Base-by-base conservation (phyloP, 2,329 filamentous ascomycete species). In the Teratosphaeria pseudoeucalypti region DNA sequence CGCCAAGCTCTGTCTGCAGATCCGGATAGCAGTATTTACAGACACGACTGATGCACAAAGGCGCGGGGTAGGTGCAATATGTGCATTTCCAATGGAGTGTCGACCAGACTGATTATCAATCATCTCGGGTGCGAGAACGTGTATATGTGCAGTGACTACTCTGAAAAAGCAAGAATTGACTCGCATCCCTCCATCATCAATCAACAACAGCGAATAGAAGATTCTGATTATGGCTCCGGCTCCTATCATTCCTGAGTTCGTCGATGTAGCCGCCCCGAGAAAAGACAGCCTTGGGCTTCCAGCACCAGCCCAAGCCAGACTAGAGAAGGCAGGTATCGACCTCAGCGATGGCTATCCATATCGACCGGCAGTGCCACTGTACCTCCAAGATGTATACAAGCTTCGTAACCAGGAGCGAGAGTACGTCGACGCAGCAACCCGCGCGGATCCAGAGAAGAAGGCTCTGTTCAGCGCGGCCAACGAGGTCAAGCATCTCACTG, bases 281-380 rank as follows among this genome's bases (percentile, higher is more conserved):
- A 89, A 88, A 66, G 85, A 89, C 68, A 84, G 75, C 0, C 76
- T 90, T 0, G 79, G 77, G 0, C 75, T 90, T 6, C 87, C 87
- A 2, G 77, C 77, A 10, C 66, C 81, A 1, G 75, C 86, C 1
- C 77, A 79, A 1, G 75, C 78, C 55, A 79, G 87, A 3, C 77
- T 90, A 0, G 81, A 84, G 64, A 88, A 87, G 62, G 85, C 85
- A 0, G 86, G 84, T 1, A 80, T 90, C 57, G 85, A 90, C 68
- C 76, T 90, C 2, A 86, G 84, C 0, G 74, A 82, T 0, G 87
- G 87, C 0, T 90, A 90, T 64, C 87, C 87, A 27, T 89, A 89
- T 66, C 82, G 86, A 0, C 86, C 86, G 1, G 80, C 83, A 0
- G 79, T 79, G 55, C 87, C 87, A 0, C 74, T 89, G 1, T 90